phyloP scores from a whole-genome alignment of 129 eudicot genomes.

The Ambrosia trifida region DNA sequence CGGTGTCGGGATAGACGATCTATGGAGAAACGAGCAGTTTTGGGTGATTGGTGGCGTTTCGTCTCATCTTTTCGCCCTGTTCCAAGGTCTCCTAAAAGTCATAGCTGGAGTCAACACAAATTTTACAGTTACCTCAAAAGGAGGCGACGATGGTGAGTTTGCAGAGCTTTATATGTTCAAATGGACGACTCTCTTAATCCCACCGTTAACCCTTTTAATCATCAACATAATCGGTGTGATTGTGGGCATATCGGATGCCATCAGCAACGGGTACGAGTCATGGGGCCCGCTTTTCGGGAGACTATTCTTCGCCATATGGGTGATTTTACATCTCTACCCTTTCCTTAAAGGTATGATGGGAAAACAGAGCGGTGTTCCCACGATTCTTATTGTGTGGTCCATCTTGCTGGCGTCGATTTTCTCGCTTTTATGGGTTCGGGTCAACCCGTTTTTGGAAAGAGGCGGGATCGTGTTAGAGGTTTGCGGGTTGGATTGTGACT shows the following conservation, averaged over 20 bases:
- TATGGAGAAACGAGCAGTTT: conserved; percentile 86
- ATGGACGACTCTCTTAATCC: conserved; percentile 79
- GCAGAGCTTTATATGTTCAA: conserved; percentile 75
- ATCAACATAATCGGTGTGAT: conserved; percentile 70
- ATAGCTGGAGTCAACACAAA: conserved; percentile 82
- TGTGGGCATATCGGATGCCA: conserved; percentile 75
- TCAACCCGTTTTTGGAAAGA: conserved; percentile 64
- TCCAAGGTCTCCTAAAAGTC: conserved; percentile 88
- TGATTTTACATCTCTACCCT: conserved; percentile 85
- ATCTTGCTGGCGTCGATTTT: conserved; percentile 75
- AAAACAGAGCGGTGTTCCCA: conserved; percentile 58
- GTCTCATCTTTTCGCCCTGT: conserved; percentile 68
- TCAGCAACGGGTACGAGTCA: conserved; percentile 76
- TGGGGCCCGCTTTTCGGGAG: conserved; percentile 87
- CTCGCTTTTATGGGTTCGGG: conserved; percentile 78
- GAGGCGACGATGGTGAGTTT: conserved; percentile 73
- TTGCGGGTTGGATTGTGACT: conserved; percentile 79
- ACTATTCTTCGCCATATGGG: conserved; percentile 85
- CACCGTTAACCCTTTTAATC: conserved; percentile 65
- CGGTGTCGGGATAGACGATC: conserved; percentile 70
- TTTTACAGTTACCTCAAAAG: conserved; percentile 80
- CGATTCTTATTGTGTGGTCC: conserved; percentile 80
- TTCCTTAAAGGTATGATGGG: conserved; percentile 95
- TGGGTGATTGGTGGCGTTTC: conserved; percentile 92
- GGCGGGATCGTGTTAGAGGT: conserved; percentile 78